These are phyloP conservation scores for Candida taoyuanica DNA, from an alignment of 805 yeast species.

Conservation along the genomic window DNA sequence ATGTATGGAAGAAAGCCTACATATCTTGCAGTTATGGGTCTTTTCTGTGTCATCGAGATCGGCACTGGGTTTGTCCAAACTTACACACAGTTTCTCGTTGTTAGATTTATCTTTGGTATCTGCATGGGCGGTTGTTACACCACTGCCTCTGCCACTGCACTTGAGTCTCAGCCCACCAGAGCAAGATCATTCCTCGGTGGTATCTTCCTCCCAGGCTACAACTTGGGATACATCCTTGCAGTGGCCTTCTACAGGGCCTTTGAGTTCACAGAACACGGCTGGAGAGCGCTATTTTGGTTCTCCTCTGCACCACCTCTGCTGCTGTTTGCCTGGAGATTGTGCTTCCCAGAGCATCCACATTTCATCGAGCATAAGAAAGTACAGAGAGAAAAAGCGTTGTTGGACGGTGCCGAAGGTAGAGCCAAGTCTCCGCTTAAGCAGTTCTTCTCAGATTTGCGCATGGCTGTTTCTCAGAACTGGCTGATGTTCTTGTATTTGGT, in stretches of 20 bases:
- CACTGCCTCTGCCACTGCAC: conserved; percentile 58
- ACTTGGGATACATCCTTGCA: conserved; percentile 62
- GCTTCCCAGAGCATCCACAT: conserved; percentile 56
- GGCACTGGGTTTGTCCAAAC: conserved; percentile 65
- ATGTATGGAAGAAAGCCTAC: conserved; percentile 67
- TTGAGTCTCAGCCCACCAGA: conserved; percentile 56
- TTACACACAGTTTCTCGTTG: conserved; percentile 52
- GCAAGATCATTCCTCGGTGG: conserved; percentile 65
- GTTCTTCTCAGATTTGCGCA: conserved; percentile 29
- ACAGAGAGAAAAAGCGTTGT: conserved; percentile 25
- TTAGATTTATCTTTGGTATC: conserved; percentile 61
- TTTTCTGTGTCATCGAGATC: conserved; percentile 53
- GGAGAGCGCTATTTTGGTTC: conserved; percentile 76
- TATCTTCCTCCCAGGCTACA: conserved; percentile 51
- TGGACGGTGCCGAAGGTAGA: conserved; percentile 20
- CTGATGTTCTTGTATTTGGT: conserved; percentile 52
- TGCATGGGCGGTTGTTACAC: conserved; percentile 74
- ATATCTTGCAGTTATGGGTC: conserved; percentile 44
- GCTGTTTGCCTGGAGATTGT: conserved; percentile 52
- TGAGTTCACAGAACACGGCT: conserved; percentile 45
- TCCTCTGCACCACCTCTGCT: conserved; percentile 62
- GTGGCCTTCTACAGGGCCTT: conserved; percentile 64
- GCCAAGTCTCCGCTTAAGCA: conserved; percentile 21
- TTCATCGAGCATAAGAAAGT: conserved; percentile 34
- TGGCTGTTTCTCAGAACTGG: conserved; percentile 51